Evolutionary conservation across 169 alveolate species (phyloP).

Genomic region (Eimeria falciformis): DNA sequence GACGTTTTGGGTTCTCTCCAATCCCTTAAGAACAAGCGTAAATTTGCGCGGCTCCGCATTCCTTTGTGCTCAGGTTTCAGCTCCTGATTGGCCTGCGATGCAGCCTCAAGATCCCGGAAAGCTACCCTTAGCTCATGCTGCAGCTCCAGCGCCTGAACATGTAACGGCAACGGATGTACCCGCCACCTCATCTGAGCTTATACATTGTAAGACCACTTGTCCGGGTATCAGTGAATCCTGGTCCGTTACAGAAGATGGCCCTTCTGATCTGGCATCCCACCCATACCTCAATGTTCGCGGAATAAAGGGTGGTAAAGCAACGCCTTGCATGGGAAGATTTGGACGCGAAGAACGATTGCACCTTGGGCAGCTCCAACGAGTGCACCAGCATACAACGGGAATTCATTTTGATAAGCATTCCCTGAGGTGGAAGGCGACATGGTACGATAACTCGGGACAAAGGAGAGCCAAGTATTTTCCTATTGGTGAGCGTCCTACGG

Average conservation of each 20-base stretch:
- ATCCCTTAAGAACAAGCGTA: too few species aligned
- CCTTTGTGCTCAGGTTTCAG: too few species aligned
- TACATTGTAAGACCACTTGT: background rate
- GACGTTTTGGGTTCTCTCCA: too few species aligned
- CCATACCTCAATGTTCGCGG: too few species aligned
- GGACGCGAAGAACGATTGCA: constrained; percentile 31
- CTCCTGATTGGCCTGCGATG: background rate
- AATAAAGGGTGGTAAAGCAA: too few species aligned
- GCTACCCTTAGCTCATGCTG: background rate
- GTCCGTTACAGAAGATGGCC: too few species aligned
- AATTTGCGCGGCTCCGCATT: too few species aligned
- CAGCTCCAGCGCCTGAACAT: background rate
- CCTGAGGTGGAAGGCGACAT: constrained; percentile 79
- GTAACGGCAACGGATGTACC: background rate
- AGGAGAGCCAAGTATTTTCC: constrained; percentile 79
- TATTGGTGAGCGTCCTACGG: constrained; percentile 37
- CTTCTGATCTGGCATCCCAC: too few species aligned
- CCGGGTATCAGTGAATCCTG: too few species aligned
- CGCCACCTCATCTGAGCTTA: background rate
- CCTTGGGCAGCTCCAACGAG: constrained; percentile 22
- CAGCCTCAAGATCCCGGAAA: constrained; percentile 1
- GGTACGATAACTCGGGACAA: constrained; percentile 77
- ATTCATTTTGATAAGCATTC: constrained; percentile 77
- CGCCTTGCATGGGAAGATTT: background rate
- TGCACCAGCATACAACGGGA: constrained; percentile 69